These are phyloP conservation scores for Fomitiporia mediterranea DNA, from an alignment of 1,284 basidiomycete genomes.

Conservation along the genomic window DNA sequence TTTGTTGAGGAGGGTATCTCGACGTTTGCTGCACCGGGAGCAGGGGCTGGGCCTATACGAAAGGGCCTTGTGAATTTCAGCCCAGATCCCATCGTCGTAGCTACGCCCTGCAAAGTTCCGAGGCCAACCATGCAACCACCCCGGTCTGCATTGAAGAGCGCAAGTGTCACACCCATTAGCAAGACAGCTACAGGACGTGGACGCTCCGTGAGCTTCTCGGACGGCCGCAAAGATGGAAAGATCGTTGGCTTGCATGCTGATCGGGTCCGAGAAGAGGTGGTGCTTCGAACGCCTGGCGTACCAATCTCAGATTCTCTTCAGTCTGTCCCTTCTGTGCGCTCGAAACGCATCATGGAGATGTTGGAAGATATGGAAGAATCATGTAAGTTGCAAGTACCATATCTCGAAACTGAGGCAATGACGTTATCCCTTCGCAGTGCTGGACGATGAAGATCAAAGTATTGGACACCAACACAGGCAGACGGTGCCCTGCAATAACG, in stretches of 20 bases:
- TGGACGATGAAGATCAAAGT: conserved; percentile 35
- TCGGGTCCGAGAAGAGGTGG: conserved; percentile 35
- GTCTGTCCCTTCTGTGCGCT: conserved; percentile 54
- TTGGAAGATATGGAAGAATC: conserved; percentile 65
- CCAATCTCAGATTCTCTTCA: background rate
- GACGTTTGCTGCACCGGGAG: background rate
- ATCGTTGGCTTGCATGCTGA: conserved; percentile 58
- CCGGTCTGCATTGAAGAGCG: conserved; percentile 53
- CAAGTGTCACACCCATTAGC: conserved; percentile 49
- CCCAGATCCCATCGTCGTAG: background rate
- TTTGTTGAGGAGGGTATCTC: background rate
- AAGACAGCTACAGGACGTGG: conserved; percentile 58
- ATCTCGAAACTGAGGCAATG: background rate
- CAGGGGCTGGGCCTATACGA: background rate
- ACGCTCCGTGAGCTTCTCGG: conserved; percentile 91
- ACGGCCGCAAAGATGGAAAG: conserved; percentile 81
- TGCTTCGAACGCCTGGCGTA: conserved; percentile 3
- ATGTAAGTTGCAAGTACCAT: conserved; percentile 39
- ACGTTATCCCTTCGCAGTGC: conserved; percentile 30
- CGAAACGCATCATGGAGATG: conserved; percentile 76
- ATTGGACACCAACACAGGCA: background rate
- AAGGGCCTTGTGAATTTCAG: background rate
- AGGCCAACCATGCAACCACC: conserved; percentile 16
- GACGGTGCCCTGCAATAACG: background rate
- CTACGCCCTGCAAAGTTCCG: conserved; percentile 22